Percentiles rank a stretch among this genome's conserved stretches.
Conservation (phyloP, 1,284 basidiomycete genomes). For the Sporisorium reilianum region DNA sequence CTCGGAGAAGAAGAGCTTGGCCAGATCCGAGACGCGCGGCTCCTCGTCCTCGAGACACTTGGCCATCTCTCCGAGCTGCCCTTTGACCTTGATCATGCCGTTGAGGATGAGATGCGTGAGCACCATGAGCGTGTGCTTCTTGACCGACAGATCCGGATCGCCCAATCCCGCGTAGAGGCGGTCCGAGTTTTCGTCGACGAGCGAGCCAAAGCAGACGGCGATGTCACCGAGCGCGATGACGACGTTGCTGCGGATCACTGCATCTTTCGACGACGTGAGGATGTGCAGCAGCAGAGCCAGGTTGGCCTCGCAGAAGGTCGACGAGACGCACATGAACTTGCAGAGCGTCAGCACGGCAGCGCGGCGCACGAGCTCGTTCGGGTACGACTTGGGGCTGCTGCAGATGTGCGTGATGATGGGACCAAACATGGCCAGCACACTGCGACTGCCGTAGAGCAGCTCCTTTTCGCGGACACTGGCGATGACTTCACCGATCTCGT, state of each 20-base stretch:
- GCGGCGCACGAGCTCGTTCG: slow-evolving; percentile 87
- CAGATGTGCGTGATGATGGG: slow-evolving; percentile 91
- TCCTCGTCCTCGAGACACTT: slow-evolving; percentile 98
- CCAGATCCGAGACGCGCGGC: slow-evolving; percentile 86
- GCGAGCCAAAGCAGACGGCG: slow-evolving; percentile 93
- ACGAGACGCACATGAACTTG: slow-evolving; percentile 96
- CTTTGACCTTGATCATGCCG: slow-evolving; percentile 99
- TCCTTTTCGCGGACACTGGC: slow-evolving; percentile 86
- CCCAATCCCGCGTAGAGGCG: slow-evolving; percentile 93
- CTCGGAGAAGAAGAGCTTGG: slow-evolving; percentile 96
- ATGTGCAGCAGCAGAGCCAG: slow-evolving; percentile 91
- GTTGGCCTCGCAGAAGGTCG: slow-evolving; percentile 91
- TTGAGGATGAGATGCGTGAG: slow-evolving; percentile 96
- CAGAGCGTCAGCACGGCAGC: slow-evolving; percentile 89
- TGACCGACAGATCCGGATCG: slow-evolving; percentile 87
- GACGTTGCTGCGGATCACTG: slow-evolving; percentile 91
- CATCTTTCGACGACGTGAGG: slow-evolving; percentile 87
- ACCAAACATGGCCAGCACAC: slow-evolving; percentile 85
- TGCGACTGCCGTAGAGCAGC: slow-evolving; percentile 85
- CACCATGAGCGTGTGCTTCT: slow-evolving; percentile 99
- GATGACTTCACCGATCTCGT: slow-evolving; percentile 95
- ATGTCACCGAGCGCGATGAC: slow-evolving; percentile 97
- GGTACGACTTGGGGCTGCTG: slow-evolving; percentile 73
- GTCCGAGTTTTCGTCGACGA: slow-evolving; percentile 97
- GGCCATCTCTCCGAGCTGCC: slow-evolving; percentile 98